Evolutionary conservation across 495 filamentous ascomycete genomes (phyloP).

Genomic region (Diplogelasinospora grovesii): DNA sequence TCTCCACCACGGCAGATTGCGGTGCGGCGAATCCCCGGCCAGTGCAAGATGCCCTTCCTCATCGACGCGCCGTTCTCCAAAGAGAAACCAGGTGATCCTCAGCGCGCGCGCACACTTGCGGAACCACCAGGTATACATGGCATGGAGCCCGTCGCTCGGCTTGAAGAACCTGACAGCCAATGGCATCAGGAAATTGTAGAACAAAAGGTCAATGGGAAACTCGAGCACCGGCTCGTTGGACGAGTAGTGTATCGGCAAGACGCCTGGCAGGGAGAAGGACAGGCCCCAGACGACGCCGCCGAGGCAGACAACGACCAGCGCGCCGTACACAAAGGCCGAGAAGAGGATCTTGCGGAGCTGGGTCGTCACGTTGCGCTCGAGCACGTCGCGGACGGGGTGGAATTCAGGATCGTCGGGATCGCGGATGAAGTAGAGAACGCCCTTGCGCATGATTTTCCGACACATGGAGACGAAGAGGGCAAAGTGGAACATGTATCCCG

Average conservation of each 20-base stretch:
- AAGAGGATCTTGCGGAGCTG: conserved; percentile 96
- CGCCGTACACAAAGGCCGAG: conserved; percentile 91
- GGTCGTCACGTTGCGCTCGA: conserved; percentile 86
- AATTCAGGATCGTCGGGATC: conserved; percentile 98
- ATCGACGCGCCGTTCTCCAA: conserved; percentile 70
- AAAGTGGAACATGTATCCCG: conserved; percentile 99
- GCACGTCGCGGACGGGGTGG: conserved; percentile 92
- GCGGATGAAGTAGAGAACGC: conserved; percentile 96
- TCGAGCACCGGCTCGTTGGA: conserved; percentile 86
- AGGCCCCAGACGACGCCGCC: conserved; percentile 96
- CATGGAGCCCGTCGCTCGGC: conserved; percentile 74
- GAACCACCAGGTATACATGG: conserved; percentile 95
- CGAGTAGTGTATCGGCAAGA: conserved; percentile 89
- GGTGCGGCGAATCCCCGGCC: conserved; percentile 16
- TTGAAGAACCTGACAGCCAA: conserved; percentile 72
- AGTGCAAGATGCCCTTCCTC: conserved; percentile 62
- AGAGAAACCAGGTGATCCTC: conserved; percentile 85
- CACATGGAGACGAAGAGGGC: conserved; percentile 99
- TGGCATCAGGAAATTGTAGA: conserved; percentile 95
- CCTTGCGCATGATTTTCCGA: conserved; percentile 88
- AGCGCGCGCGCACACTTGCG: conserved; percentile 73
- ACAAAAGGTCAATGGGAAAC: conserved; percentile 88
- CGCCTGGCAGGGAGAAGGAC: conserved; percentile 51
- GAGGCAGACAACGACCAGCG: conserved; percentile 84
- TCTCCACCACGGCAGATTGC: conserved; percentile 22